A percentile compares a stretch with the other conserved stretches of the same genome.
phyloP scores from a whole-genome alignment of 805 yeast genomes.

The Maudiozyma pseudohumilis region DNA sequence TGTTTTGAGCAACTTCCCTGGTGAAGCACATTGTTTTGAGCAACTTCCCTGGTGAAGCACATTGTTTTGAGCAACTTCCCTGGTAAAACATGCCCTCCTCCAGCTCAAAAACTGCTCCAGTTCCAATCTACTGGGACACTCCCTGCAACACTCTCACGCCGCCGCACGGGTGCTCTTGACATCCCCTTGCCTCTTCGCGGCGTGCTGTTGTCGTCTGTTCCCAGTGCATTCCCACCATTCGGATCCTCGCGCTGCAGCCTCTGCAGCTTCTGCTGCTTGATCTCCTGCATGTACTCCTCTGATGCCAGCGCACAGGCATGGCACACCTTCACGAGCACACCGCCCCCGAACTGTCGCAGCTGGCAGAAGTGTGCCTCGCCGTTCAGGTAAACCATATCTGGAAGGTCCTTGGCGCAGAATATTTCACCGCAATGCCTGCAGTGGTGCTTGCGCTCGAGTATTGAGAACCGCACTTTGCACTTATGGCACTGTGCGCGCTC shows the following conservation, averaged over 20 bases:
- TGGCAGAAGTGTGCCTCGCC: constrained; percentile 43
- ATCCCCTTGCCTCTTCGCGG: no score
- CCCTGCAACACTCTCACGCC: constrained; percentile 31
- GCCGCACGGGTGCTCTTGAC: no score
- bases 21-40: no score
- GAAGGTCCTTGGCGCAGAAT: constrained; percentile 60
- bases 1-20: no score
- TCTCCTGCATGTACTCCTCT: constrained; percentile 36
- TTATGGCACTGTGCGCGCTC: constrained; percentile 52
- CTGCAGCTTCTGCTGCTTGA: constrained; percentile 3
- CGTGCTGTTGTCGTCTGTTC: no score
- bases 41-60: no score
- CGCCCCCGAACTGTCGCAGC: constrained; percentile 31
- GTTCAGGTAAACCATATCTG: constrained; percentile 45
- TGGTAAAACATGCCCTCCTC: no score
- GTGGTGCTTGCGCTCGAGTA: constrained; percentile 73
- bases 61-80: no score
- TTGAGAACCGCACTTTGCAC: constrained; percentile 62
- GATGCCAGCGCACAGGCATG: constrained; percentile 55
- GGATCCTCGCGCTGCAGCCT: constrained; percentile 3
- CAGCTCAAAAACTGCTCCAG: constrained; percentile 64
- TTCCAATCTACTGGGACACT: constrained; percentile 69
- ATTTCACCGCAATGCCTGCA: constrained; percentile 81
- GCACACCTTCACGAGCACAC: constrained; percentile 57
- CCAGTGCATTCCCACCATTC: neutral